Evolutionary conservation across 352 stramenopile species (phyloP).

Genomic region (Pythium pyrilobum): DNA sequence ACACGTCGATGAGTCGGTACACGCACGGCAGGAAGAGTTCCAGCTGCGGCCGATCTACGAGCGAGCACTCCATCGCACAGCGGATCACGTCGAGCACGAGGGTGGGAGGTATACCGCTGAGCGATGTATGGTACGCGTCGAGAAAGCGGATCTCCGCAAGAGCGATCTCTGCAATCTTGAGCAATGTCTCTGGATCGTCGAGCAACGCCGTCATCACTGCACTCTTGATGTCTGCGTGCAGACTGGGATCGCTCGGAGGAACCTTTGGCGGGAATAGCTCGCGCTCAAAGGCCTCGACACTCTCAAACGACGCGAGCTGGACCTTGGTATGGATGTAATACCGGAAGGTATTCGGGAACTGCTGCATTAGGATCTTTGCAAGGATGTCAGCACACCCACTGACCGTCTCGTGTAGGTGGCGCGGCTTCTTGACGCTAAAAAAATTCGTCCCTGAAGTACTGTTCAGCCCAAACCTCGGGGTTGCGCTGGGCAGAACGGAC

Average conservation of each 20-base stretch:
- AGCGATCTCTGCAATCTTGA: slow-evolving; percentile 46
- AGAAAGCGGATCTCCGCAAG: slow-evolving; percentile 63
- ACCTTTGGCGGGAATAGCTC: slow-evolving; percentile 57
- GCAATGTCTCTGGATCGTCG: slow-evolving; percentile 39
- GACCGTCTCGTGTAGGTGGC: slow-evolving; percentile 38
- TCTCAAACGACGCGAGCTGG: slow-evolving; percentile 69
- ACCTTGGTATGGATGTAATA: slow-evolving; percentile 68
- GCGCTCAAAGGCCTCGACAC: slow-evolving; percentile 58
- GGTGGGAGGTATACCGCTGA: slow-evolving; percentile 37
- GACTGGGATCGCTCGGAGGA: slow-evolving; percentile 37
- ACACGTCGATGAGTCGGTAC: slow-evolving; percentile 44
- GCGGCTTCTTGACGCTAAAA: slow-evolving; percentile 37
- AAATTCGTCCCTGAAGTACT: slow-evolving; percentile 3
- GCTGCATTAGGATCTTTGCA: slow-evolving; percentile 51
- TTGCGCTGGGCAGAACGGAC: slow-evolving; percentile 26
- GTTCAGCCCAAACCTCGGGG: background rate
- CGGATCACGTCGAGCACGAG: slow-evolving; percentile 59
- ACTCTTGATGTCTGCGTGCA: slow-evolving; percentile 56
- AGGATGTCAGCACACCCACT: slow-evolving; percentile 68
- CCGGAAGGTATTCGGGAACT: slow-evolving; percentile 74
- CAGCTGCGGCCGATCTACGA: slow-evolving; percentile 31
- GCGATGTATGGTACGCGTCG: slow-evolving; percentile 44
- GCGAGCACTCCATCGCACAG: slow-evolving; percentile 44
- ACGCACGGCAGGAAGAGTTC: slow-evolving; percentile 45
- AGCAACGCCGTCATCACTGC: slow-evolving; percentile 43